Evolutionary conservation across 1,139 yeast species (phyloP).

Genomic region (Sugiyamaella novakii): DNA sequence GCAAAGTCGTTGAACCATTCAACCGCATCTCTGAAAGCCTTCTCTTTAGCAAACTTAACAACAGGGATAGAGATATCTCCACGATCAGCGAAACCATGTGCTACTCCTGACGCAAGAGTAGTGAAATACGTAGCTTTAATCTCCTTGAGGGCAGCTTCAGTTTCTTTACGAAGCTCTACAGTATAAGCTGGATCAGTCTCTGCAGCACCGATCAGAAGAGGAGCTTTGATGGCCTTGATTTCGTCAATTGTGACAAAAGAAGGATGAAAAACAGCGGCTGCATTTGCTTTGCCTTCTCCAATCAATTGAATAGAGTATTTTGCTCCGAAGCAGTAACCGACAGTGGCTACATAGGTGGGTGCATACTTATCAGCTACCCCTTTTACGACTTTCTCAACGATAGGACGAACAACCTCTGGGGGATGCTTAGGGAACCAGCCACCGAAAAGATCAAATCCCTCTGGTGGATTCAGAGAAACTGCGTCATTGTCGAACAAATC

Average conservation of each 20-base stretch:
- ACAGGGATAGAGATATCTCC: constrained; percentile 64
- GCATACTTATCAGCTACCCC: constrained; percentile 41
- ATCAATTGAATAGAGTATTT: constrained; percentile 61
- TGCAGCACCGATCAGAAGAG: constrained; percentile 71
- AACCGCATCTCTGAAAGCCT: constrained; percentile 62
- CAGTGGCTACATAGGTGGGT: constrained; percentile 58
- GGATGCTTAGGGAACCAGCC: constrained; percentile 61
- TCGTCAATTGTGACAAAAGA: constrained; percentile 68
- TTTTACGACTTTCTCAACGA: constrained; percentile 50
- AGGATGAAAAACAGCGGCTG: constrained; percentile 80
- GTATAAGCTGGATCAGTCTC: constrained; percentile 67
- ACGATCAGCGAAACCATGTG: constrained; percentile 76
- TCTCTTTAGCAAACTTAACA: constrained; percentile 69
- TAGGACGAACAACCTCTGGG: constrained; percentile 48
- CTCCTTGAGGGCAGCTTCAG: constrained; percentile 60
- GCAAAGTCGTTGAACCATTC: constrained; percentile 48
- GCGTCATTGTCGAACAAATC: constrained; percentile 68
- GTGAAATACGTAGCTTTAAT: constrained; percentile 57
- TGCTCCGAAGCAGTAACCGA: constrained; percentile 90
- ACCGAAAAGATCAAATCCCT: constrained; percentile 45
- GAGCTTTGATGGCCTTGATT: constrained; percentile 58
- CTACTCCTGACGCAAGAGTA: constrained; percentile 60
- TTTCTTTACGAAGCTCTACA: constrained; percentile 58
- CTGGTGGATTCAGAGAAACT: constrained; percentile 33
- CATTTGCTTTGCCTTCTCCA: constrained; percentile 49